A percentile compares a stretch with the other conserved stretches of the same genome.
These are phyloP conservation scores for Neonectria sp. DNA, from an alignment of 2,329 filamentous ascomycete species.

Conservation along the genomic window DNA sequence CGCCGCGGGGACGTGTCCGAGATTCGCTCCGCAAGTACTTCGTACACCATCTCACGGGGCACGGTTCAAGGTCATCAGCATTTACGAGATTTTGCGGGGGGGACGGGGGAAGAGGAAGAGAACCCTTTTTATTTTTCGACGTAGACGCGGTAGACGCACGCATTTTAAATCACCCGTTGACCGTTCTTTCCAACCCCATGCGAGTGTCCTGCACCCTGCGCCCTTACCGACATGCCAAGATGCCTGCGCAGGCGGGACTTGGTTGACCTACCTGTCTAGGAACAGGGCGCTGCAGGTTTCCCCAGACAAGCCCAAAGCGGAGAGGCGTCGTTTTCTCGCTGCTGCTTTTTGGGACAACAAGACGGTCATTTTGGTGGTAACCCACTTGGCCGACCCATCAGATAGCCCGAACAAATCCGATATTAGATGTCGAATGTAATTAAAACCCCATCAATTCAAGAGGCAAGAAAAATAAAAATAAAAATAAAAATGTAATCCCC, in stretches of 20 bases:
- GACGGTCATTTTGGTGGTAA: background rate
- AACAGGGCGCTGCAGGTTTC: constrained; percentile 25
- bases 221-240: background rate
- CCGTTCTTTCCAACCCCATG: constrained; percentile 16
- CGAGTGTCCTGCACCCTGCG: background rate
- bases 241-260: constrained; percentile 1
- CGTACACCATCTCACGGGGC: constrained; percentile 20
- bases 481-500: too few relatives aligned
- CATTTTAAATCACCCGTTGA: constrained; percentile 13
- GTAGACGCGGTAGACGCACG: constrained; percentile 45
- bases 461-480: background rate
- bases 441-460: background rate
- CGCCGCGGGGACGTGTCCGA: constrained; percentile 12
- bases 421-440: background rate
- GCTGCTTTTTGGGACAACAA: constrained; percentile 7
- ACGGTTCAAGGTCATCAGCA: constrained; percentile 10
- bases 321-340: constrained; percentile 44
- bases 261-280: constrained; percentile 14
- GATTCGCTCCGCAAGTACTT: background rate
- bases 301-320: constrained; percentile 43
- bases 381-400: background rate
- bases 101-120: background rate
- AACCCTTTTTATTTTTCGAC: constrained; percentile 16
- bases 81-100: constrained; percentile 5
- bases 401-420: background rate